These are phyloP conservation scores for Yamadazyma trypodendri DNA, from an alignment of 1,139 yeast species.

Conservation along the genomic window DNA sequence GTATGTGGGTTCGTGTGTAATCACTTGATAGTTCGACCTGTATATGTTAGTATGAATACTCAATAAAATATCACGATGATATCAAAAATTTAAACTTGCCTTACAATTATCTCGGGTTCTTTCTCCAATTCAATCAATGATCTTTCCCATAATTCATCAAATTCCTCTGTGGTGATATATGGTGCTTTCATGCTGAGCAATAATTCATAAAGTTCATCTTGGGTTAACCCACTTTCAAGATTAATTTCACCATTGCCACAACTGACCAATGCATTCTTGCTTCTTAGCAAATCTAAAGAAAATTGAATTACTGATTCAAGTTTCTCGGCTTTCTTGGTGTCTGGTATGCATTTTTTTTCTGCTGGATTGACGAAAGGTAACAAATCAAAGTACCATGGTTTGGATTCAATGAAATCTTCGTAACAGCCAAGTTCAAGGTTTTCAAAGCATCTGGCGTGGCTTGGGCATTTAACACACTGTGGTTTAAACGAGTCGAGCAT, in stretches of 20 bases:
- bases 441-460: constrained; percentile 64
- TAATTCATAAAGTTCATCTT: constrained; percentile 57
- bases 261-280: constrained; percentile 63
- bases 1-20: constrained; percentile 23
- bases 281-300: constrained; percentile 64
- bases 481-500: constrained; percentile 52
- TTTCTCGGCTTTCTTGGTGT: constrained; percentile 68
- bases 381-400: constrained; percentile 54
- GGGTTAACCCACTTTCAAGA: constrained; percentile 50
- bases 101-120: constrained; percentile 80
- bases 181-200: constrained; percentile 58
- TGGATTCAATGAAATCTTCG: constrained; percentile 46
- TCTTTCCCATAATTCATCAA: constrained; percentile 76
- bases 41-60: constrained; percentile 8
- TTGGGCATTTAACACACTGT: constrained; percentile 73
- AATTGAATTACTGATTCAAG: constrained; percentile 66
- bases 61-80: background rate
- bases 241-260: constrained; percentile 55
- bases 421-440: constrained; percentile 17
- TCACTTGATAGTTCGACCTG: constrained; percentile 33
- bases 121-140: constrained; percentile 63
- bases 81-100: constrained; percentile 49
- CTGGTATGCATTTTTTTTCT: constrained; percentile 65
- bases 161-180: constrained; percentile 66
- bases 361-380: constrained; percentile 56